phyloP scores from a whole-genome alignment of 2,329 filamentous ascomycete genomes.

The Sclerotinia nivalis region DNA sequence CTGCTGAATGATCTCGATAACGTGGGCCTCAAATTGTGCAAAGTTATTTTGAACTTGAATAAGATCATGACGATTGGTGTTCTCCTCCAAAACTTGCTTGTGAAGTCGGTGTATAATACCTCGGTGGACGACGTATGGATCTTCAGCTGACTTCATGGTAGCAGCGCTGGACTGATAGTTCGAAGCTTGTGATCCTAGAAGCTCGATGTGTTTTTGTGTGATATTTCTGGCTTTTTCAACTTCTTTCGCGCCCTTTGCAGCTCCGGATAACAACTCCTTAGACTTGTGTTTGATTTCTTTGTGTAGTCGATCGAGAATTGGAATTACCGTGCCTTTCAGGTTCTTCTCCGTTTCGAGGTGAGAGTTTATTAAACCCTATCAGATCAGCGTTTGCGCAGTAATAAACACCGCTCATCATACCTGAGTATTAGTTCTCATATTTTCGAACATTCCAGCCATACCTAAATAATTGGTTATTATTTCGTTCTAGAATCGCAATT shows the following conservation, averaged over 20 bases:
- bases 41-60: constrained; percentile 91
- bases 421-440: constrained; percentile 86
- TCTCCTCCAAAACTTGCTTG: constrained; percentile 92
- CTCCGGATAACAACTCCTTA: constrained; percentile 83
- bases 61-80: constrained; percentile 91
- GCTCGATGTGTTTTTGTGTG: constrained; percentile 95
- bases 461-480: constrained; percentile 41
- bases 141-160: constrained; percentile 69
- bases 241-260: constrained; percentile 81
- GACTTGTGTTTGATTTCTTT: constrained; percentile 95
- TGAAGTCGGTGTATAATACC: constrained; percentile 80
- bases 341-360: constrained; percentile 90
- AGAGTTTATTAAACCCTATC: constrained; percentile 77
- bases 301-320: constrained; percentile 86
- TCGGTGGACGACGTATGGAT: constrained; percentile 85
- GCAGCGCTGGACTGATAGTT: constrained; percentile 74
- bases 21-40: constrained; percentile 79
- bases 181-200: constrained; percentile 83
- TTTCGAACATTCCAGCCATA: constrained; percentile 88
- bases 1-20: constrained; percentile 79
- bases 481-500: no score
- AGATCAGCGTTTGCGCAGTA: constrained; percentile 13
- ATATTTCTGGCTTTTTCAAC: constrained; percentile 83
- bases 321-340: constrained; percentile 81
- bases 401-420: constrained; percentile 44